Base-by-base conservation (phyloP, 148 eudicot species). In the Euryodendron excelsum region DNA sequence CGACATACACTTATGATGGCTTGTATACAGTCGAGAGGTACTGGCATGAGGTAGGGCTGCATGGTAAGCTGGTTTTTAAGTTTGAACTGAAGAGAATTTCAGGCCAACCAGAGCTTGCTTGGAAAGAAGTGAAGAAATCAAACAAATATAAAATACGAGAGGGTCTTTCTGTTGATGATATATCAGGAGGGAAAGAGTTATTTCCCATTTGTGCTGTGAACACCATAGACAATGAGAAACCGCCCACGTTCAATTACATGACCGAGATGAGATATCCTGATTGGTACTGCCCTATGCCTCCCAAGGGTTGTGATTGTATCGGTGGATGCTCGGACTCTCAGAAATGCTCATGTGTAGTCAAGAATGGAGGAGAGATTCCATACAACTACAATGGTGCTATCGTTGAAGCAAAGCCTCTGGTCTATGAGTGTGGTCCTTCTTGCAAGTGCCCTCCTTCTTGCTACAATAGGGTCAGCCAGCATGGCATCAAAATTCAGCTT, bases 361-460 rank as follows among this genome's bases (percentile, higher is more conserved):
- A 71, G 76, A 95, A 95, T 71, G 94, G 93, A 33, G 97, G 96
- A 5, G 93, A 90, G 79, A 90, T 95, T 76, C 97, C 99, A 11
- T 95, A 85, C 79, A 95, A 93, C 76, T 71, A 72, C 61, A 86
- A 94, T 71, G 94, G 94, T 2, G 97, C 93, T n/a, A 88, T 95
- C 47, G 96, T 95, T 44, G 93, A 91, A 79, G 86, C 84, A 56
- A 95, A 95, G 68, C 67, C 96, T 30, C 84, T 95, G 56, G 97
- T 93, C 4, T 90, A 89, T 61, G 99, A 95, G 76, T 95, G 99
- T 79, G 97, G 99, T 52, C 97, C 97, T 47, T 82, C 76, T 47
- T 95, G 99, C 84, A 86, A 82, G 64, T 95, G 99, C 74, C 96
- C 92, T 48, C 85, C 93, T 56, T 80, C 94, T 45, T 95, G 96